Base-by-base conservation (phyloP, 768 basidiomycete species). In the Amanita rimosa region DNA sequence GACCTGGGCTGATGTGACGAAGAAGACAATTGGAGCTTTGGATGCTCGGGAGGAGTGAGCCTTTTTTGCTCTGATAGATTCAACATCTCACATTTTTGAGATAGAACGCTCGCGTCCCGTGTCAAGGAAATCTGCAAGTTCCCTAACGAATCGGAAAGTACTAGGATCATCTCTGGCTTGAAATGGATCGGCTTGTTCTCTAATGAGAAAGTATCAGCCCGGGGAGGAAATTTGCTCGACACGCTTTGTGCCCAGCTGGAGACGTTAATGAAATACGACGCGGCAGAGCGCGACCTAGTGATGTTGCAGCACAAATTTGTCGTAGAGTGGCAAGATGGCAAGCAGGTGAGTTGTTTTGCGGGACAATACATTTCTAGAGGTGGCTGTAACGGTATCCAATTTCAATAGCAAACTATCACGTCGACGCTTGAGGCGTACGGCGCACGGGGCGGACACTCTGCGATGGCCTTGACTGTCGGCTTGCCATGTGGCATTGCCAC, bases 241-340 rank as follows among this genome's bases (percentile, higher is more conserved):
- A 94, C 96, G 3, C 83, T 99, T 52, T 96, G 94, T 62, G 88
- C 79, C 2, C 81, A 75, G 17, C 77, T 99, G 43, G 94, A 99
- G 72, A 78, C 72, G 52, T 75, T 95, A 62, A 96, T 97, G 89
- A 78, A 82, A 65, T 97, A 95, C 67, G 86, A 83, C 54, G 67
- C 73, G 41, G 90, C 89, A 54, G 93, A 98, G 67, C 83, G 90
- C 9, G 95, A 99, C 65, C 78, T 98, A 52, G 89, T 99, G 52
- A 90, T 98, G 83, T 80, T 99, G 47, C 95, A 97, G 68, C 95
- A 99, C 78, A 95, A 94, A 72, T 98, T 99, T 62, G 68, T 90
- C 57, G 83, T 98, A 33, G 83, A 93, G 62, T 87, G 85, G 78
- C 73, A 76, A 29, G 90, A 97, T 59, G 93, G 95, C 41, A 74